These are phyloP conservation scores for Microcos paniculata DNA, from an alignment of 345 rosid genomes.

Conservation along the genomic window DNA sequence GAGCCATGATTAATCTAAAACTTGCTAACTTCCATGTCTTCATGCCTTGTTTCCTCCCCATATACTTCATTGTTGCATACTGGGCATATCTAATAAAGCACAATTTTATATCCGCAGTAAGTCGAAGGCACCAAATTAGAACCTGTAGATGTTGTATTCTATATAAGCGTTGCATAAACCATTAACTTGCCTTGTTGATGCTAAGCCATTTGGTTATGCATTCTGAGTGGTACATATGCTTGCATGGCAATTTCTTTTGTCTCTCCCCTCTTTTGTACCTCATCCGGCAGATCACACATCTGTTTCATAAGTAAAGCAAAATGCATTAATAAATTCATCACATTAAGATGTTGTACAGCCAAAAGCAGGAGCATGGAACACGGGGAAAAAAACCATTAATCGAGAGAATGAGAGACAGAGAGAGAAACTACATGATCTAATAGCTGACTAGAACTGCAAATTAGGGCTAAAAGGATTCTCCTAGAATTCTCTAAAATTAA, in stretches of 20 bases:
- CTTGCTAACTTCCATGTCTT: conserved; percentile 9
- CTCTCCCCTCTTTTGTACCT: conserved; percentile 57
- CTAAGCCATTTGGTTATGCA: conserved; percentile 70
- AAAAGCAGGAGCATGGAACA: neutral
- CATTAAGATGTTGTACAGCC: neutral
- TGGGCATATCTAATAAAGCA: conserved; percentile 50
- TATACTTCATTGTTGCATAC: conserved; percentile 63
- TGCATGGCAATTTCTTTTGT: conserved; percentile 61
- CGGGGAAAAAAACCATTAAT: neutral
- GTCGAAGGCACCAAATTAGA: neutral
- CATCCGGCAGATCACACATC: conserved; percentile 74
- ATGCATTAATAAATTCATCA: too few species aligned
- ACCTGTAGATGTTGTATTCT: neutral
- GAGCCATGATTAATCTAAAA: conserved; percentile 2
- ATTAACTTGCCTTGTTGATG: conserved; percentile 57
- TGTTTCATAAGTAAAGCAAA: conserved; percentile 20
- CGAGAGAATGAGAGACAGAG: neutral
- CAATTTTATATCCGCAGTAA: neutral
- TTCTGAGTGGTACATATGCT: conserved; percentile 59
- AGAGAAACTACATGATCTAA: neutral
- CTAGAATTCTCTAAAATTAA: neutral
- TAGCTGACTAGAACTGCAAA: neutral
- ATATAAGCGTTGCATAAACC: conserved; percentile 1
- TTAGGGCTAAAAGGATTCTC: neutral
- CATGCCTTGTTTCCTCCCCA: conserved; percentile 39